Evolutionary conservation across 345 rosid species (phyloP), one percentile per base, ranked within the genome.

Genomic region (Citrus medica): DNA sequence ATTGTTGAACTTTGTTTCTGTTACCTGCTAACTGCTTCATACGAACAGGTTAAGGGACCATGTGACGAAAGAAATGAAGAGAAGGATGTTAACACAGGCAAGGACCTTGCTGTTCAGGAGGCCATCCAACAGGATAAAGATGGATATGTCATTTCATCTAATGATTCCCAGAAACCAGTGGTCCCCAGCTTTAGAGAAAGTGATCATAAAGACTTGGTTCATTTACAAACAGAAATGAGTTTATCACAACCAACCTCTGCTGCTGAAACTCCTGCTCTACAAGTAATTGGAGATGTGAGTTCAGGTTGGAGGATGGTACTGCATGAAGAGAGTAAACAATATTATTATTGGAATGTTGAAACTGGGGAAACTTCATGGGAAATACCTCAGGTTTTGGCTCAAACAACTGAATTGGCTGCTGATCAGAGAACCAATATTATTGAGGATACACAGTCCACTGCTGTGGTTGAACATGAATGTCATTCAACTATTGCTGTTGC

Each of bases 361-460:
- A 96, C 98, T 55, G 98, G 99, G 69, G 96, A 97, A 88, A 97
- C 99, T 48, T 97, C 98, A 21, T 97, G 98, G 99, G 98, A 94
- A 77, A 80, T 89, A 75, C 99, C 98, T 67, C 86, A 73, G 33
- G 84, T 77, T 79, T 86, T 89, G 73, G 84, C 81, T 73, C 91
- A 86, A 77, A 74, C 82, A 77, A 80, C 85, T 19, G 78, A 82
- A 74, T 77, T 74, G 24, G 72, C 71, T 70, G 77, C 78, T 30
- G 83, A 86, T 72, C 75, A 74, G 40, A 70, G 24, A 66, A 64
- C 77, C 61, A 69, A 82, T 79, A 81, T 72, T 42, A 60, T 79
- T 71, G 92, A 84, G 77, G 76, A 73, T 73, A 62, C 70, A 60
- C 87, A 82, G 76, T 56, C 81, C 77, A 77, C 81, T 61, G 73